These are phyloP conservation scores for Kodamaea kaohsiungensis DNA, from an alignment of 805 yeast species.

Conservation along the genomic window DNA sequence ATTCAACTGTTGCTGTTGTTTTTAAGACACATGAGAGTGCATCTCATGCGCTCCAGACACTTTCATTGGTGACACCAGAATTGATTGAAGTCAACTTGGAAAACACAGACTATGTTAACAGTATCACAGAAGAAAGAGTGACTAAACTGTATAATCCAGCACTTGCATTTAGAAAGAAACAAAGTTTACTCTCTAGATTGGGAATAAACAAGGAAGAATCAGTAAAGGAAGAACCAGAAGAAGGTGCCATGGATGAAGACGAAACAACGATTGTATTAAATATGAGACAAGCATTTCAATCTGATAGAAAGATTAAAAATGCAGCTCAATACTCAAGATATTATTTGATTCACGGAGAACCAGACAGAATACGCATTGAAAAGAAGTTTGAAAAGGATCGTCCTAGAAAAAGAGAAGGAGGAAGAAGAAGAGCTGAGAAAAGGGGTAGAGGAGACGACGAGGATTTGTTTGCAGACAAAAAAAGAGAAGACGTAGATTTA, in stretches of 20 bases:
- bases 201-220: slow-evolving; percentile 16
- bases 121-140: slow-evolving; percentile 36
- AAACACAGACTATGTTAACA: slow-evolving; percentile 19
- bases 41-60: slow-evolving; percentile 32
- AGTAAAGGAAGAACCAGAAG: slow-evolving; percentile 14
- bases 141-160: slow-evolving; percentile 43
- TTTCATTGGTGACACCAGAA: slow-evolving; percentile 14
- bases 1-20: slow-evolving; percentile 54
- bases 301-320: slow-evolving; percentile 58
- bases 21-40: slow-evolving; percentile 49
- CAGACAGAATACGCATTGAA: slow-evolving; percentile 42
- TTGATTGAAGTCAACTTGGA: slow-evolving; percentile 5
- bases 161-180: slow-evolving; percentile 33
- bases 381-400: slow-evolving; percentile 11
- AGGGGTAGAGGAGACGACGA: slow-evolving; percentile 17
- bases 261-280: slow-evolving; percentile 37
- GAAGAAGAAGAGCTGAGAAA: background rate
- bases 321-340: slow-evolving; percentile 62
- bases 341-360: slow-evolving; percentile 72
- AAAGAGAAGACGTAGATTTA: slow-evolving; percentile 22
- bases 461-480: slow-evolving; percentile 26
- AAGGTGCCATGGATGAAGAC: slow-evolving; percentile 39
- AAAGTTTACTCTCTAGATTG: slow-evolving; percentile 30
- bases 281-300: slow-evolving; percentile 51
- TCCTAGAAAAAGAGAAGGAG: background rate